These are phyloP conservation scores for Eucalyptus pauciflora DNA, from an alignment of 345 rosid genomes.

Conservation along the genomic window DNA sequence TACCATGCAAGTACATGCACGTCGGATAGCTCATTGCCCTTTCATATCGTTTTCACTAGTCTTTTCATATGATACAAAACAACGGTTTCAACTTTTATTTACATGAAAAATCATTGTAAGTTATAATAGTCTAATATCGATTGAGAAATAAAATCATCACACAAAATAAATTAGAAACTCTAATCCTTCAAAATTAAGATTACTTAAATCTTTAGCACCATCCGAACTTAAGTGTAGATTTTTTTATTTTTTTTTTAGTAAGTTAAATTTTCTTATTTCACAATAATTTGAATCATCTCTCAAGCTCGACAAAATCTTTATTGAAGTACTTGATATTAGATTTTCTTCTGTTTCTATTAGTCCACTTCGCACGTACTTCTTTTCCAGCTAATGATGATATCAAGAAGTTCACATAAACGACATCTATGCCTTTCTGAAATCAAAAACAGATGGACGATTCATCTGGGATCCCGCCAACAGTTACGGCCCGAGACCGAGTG, in stretches of 20 bases:
- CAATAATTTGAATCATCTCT: not conserved
- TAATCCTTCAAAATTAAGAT: not conserved
- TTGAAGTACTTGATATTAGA: not conserved
- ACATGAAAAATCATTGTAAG: not conserved
- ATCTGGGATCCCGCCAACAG: not conserved
- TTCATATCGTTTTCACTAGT: too few species aligned
- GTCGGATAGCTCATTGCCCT: too few species aligned
- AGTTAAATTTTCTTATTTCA: not conserved
- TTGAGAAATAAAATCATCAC: too few species aligned
- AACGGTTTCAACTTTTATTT: not conserved
- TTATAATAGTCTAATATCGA: too few species aligned
- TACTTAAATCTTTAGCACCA: not conserved
- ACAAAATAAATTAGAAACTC: not conserved
- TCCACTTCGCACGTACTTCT: not conserved
- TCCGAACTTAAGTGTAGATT: not conserved
- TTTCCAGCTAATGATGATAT: not conserved
- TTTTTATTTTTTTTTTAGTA: too few species aligned
- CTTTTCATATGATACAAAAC: not conserved
- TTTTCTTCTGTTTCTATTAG: not conserved
- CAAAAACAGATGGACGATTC: not conserved
- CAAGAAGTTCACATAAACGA: not conserved
- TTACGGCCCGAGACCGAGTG: not conserved
- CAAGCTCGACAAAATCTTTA: not conserved
- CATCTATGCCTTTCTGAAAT: not conserved
- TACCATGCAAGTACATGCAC: too few species aligned